These are phyloP conservation scores for Gilbertella persicaria DNA, from an alignment of 371 early-diverging fungal species.

Conservation along the genomic window DNA sequence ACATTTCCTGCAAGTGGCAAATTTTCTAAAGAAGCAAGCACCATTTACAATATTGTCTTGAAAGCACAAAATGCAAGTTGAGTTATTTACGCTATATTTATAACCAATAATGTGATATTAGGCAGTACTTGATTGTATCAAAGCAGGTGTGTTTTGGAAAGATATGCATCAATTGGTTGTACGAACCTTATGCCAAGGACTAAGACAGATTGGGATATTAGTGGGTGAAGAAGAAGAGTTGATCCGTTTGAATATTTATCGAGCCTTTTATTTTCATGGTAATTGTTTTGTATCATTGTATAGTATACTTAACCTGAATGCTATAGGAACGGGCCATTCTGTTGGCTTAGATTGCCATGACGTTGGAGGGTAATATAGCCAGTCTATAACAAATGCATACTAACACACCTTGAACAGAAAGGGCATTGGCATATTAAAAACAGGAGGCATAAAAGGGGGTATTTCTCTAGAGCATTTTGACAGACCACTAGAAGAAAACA, in stretches of 20 bases:
- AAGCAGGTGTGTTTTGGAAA: constrained; percentile 83
- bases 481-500: constrained; percentile 66
- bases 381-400: background rate
- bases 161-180: constrained; percentile 85
- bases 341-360: constrained; percentile 87
- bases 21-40: constrained; percentile 67
- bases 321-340: constrained; percentile 57
- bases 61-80: constrained; percentile 63
- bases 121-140: constrained; percentile 56
- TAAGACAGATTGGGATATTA: constrained; percentile 71
- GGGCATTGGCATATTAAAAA: constrained; percentile 2
- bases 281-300: too few species aligned
- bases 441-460: constrained; percentile 1
- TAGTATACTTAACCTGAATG: too few species aligned
- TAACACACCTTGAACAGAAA: background rate
- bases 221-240: constrained; percentile 64
- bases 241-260: constrained; percentile 62
- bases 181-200: constrained; percentile 64
- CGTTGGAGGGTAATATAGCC: constrained; percentile 73
- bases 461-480: constrained; percentile 1
- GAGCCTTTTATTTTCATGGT: constrained; percentile 90
- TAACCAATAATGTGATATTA: constrained; percentile 3
- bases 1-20: constrained; percentile 79
- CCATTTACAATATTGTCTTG: constrained; percentile 77
- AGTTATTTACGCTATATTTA: background rate